phyloP scores from a whole-genome alignment of 306 rosid species.

The Sicyos edulis region DNA sequence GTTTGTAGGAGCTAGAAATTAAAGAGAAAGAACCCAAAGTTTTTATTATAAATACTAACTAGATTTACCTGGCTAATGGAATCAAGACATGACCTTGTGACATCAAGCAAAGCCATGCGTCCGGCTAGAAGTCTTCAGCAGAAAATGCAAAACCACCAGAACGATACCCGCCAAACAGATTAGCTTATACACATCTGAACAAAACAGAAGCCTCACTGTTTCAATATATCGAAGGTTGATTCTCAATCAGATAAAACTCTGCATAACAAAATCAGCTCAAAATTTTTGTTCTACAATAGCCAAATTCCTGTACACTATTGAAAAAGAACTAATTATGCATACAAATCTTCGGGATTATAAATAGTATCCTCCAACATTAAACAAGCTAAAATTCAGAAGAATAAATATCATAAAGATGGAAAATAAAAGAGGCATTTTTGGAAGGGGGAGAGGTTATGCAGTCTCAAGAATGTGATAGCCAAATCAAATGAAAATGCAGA shows the following conservation, averaged over 20 bases:
- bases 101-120: constrained; percentile 64
- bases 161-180: not conserved
- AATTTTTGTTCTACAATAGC: not conserved
- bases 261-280: constrained; percentile 5
- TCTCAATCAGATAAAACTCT: not conserved
- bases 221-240: not conserved
- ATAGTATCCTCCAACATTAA: not conserved
- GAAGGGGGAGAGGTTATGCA: too few relatives aligned
- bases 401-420: not conserved
- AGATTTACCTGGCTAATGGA: constrained; percentile 55
- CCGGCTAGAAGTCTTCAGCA: not conserved
- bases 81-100: constrained; percentile 62
- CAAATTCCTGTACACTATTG: not conserved
- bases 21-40: not conserved
- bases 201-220: not conserved
- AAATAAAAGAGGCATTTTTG: too few relatives aligned
- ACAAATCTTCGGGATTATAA: not conserved
- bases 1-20: not conserved
- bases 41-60: not conserved
- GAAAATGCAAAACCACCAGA: not conserved
- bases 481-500: too few relatives aligned
- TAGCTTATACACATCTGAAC: not conserved
- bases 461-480: too few relatives aligned
- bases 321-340: not conserved
- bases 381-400: not conserved